A percentile compares a stretch with the other conserved stretches of the same genome.
Conservation (phyloP, 371 early-diverging fungal species). For the Zopfochytrium polystomum region DNA sequence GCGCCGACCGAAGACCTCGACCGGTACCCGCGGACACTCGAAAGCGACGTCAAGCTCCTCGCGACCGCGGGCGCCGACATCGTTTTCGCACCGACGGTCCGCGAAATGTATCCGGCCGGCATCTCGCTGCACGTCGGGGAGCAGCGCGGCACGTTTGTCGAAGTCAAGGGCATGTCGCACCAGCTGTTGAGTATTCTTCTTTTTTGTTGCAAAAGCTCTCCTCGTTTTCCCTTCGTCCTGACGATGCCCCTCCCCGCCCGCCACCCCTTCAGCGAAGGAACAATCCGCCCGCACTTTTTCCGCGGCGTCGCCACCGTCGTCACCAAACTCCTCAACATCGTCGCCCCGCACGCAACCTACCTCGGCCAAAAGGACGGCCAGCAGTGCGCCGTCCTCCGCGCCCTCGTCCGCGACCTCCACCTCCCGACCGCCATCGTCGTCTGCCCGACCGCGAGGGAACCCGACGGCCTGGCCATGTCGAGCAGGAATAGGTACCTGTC, state of each 20-base stretch:
- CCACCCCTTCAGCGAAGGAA: conserved; percentile 69
- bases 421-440: conserved; percentile 74
- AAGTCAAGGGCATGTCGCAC: conserved; percentile 82
- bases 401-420: conserved; percentile 73
- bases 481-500: conserved; percentile 85
- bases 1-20: conserved; percentile 92
- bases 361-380: conserved; percentile 98
- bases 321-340: conserved; percentile 86
- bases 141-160: conserved; percentile 89
- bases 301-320: conserved; percentile 96
- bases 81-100: conserved; percentile 77
- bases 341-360: conserved; percentile 76
- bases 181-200: no score
- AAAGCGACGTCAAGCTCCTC: conserved; percentile 68
- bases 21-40: conserved; percentile 85
- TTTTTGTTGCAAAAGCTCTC: no score
- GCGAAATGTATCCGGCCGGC: conserved; percentile 92
- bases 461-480: conserved; percentile 86
- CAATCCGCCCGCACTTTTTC: conserved; percentile 92
- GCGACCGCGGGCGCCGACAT: conserved; percentile 34
- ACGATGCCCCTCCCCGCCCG: no score
- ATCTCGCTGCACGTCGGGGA: conserved; percentile 70
- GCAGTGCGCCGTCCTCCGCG: conserved; percentile 84
- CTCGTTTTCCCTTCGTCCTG: no score
- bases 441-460: conserved; percentile 75